Evolutionary conservation across 108 stramenopile species (phyloP), one percentile per base, ranked within the genome.

Genomic region (Pseudonitzschia pungens): DNA sequence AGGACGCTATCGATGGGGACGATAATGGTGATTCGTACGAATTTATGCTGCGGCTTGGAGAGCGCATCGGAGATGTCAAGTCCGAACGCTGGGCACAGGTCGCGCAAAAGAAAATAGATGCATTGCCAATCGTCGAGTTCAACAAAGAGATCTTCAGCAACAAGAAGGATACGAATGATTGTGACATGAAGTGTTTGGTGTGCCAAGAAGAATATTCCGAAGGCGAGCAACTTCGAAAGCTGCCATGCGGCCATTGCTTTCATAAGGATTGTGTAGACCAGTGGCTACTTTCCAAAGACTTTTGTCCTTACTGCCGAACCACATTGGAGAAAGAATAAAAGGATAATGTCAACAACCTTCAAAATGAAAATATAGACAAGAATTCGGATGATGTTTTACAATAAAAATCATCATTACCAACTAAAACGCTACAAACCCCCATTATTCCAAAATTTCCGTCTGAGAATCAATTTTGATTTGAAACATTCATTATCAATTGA

Each of bases 251-350:
- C 1, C 97, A 98, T 76, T 78, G 74, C 58, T 98, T 96, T 72
- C 96, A 97, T 74, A 73, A 68, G 43, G 92, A 95, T 8, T 98
- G 97, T 65, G 86, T 96, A 20, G 92, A 96, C 58, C 84, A 85
- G 28, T 98, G 97, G 97, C 73, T 97, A 24, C 33, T 68, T 20
- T 81, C 81, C 3, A 92, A 91, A 41, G 93, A 96, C 78, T 84
- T 83, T 51, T 98, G 97, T 78, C 88, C 94, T n/a, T 91, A 92
- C 69, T 98, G 97, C 82, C 83, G 93, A 65, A 82, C 81, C 44
- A 75, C 81, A 0, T 26, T 67, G 42, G 26, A 67, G 9, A 45
- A 67, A 44, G 66, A 44, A 41, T 45, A 41, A 1, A 67, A 67
- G 0, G 20, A 62, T n/a, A n/a, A 26, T 22, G 5, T 48, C 45